A percentile compares a stretch with the other conserved stretches of the same genome.
Evolutionary conservation across 2,329 filamentous ascomycete genomes (phyloP).

Genomic region (Neurospora sp.): DNA sequence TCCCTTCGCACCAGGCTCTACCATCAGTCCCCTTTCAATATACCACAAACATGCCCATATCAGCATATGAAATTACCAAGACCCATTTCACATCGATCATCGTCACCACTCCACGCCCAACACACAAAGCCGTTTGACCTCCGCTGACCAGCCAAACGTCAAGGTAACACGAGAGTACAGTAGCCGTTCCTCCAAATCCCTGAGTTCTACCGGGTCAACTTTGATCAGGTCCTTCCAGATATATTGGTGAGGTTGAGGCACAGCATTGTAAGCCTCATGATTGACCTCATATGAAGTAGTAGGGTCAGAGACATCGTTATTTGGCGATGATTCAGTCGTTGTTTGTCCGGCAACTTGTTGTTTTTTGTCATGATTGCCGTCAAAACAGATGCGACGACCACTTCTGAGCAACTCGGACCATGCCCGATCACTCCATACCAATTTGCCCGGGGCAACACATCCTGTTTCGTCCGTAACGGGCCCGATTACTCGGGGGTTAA

Average conservation of each 20-base stretch:
- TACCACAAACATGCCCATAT: not conserved
- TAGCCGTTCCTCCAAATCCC: slow-evolving; percentile 39
- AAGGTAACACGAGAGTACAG: slow-evolving; percentile 42
- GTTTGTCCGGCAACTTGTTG: not conserved
- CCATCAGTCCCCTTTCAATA: not conserved
- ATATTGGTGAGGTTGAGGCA: not conserved
- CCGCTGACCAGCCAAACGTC: slow-evolving; percentile 42
- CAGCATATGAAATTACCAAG: not conserved
- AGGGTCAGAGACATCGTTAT: not conserved
- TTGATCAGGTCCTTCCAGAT: slow-evolving; percentile 10
- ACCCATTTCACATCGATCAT: not conserved
- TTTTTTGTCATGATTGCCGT: not conserved
- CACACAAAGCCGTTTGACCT: slow-evolving; percentile 29
- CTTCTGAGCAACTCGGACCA: slow-evolving; percentile 33
- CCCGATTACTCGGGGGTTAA: slow-evolving; percentile 33
- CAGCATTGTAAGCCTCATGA: not conserved
- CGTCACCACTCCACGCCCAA: slow-evolving; percentile 31
- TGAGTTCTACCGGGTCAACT: slow-evolving; percentile 29
- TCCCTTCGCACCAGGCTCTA: not conserved
- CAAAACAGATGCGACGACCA: not conserved
- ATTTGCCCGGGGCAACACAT: slow-evolving; percentile 36
- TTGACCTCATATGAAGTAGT: not conserved
- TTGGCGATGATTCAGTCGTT: not conserved
- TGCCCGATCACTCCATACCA: slow-evolving; percentile 41
- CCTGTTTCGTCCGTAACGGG: slow-evolving; percentile 44